Evolutionary conservation across 345 rosid genomes (phyloP).

Genomic region (Kernera saxatilis): DNA sequence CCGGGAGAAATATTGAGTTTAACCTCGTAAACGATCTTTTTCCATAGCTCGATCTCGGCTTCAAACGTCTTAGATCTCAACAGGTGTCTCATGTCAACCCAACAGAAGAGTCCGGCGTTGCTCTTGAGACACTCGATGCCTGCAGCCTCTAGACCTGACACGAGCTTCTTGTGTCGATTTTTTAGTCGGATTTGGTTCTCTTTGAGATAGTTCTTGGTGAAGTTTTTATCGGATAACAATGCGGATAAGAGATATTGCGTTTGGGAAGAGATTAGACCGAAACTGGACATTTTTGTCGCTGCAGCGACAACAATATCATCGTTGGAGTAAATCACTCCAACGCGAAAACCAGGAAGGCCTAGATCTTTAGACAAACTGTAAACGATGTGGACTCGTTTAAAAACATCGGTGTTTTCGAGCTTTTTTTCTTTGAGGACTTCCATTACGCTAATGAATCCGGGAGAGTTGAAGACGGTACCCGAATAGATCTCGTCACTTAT

Average conservation of each 20-base stretch:
- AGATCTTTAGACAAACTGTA: slow-evolving; percentile 78
- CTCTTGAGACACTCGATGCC: slow-evolving; percentile 60
- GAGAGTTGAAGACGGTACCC: slow-evolving; percentile 60
- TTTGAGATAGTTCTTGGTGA: slow-evolving; percentile 47
- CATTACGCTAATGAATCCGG: slow-evolving; percentile 55
- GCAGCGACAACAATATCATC: slow-evolving; percentile 59
- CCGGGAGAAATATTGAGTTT: slow-evolving; percentile 61
- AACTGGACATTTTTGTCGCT: slow-evolving; percentile 86
- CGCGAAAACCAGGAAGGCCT: slow-evolving; percentile 88
- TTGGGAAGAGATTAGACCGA: slow-evolving; percentile 76
- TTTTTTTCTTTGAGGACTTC: slow-evolving; percentile 52
- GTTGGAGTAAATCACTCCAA: slow-evolving; percentile 77
- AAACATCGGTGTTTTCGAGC: slow-evolving; percentile 38
- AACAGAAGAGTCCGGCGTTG: slow-evolving; percentile 70
- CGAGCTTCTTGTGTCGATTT: slow-evolving; percentile 41
- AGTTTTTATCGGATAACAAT: slow-evolving; percentile 60
- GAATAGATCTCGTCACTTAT: slow-evolving; percentile 78
- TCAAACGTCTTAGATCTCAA: slow-evolving; percentile 56
- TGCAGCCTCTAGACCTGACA: slow-evolving; percentile 51
- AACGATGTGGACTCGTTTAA: slow-evolving; percentile 59
- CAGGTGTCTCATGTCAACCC: slow-evolving; percentile 77
- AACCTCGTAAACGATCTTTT: slow-evolving; percentile 61
- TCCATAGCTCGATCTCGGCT: slow-evolving; percentile 80
- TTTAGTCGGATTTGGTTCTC: slow-evolving; percentile 56
- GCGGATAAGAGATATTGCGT: slow-evolving; percentile 66